Base-by-base conservation (phyloP, 225 moss, liverwort and hornwort species). In the Physcomitrellopsis africana region DNA sequence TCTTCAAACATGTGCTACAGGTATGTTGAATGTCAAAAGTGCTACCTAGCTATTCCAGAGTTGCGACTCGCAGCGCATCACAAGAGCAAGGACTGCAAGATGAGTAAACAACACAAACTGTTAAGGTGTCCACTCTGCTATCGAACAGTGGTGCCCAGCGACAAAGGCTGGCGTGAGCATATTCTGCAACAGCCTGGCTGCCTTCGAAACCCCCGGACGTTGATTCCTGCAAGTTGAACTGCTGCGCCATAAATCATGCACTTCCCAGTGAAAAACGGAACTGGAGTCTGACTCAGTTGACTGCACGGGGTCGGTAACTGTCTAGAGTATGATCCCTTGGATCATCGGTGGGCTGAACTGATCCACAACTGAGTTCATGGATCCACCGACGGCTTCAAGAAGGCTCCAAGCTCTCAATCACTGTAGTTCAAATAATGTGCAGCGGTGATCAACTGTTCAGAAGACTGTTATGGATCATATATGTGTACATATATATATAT, bases 11-110 rank as follows among this genome's bases (percentile, higher is more conserved):
- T 48, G 63, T 57, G 55, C 32, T 19, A 69, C 92, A 96, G 94
- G 85, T 92, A 96, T 57, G 53, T 96, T 7, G 91, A 94, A 80
- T 96, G 96, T 77, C 88, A 89, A n/a, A 92, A 91, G 72, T 96
- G 96, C 81, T 91, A 89, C 60, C 82, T 94, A 59, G 96, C 94
- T 47, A 75, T 97, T 55, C 89, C 91, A 44, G 90, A 86, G 52
- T 72, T 79, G 17, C 83, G 90, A 69, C 79, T 97, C 64, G 85
- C 83, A 48, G 79, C 81, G 12, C 96, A 97, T 63, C 85, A 94
- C 32, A 37, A 37, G 32, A 37, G 32, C 32, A 37, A 37, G 32
- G 32, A 37, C 70, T 97, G 92, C 61, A 89, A 91, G 53, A 87
- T 79, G 75, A 89, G 89, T 52, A 97, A 94, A 67, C 94, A 94